Conservation (phyloP, 371 early-diverging fungal species). For the Mucor indicus region DNA sequence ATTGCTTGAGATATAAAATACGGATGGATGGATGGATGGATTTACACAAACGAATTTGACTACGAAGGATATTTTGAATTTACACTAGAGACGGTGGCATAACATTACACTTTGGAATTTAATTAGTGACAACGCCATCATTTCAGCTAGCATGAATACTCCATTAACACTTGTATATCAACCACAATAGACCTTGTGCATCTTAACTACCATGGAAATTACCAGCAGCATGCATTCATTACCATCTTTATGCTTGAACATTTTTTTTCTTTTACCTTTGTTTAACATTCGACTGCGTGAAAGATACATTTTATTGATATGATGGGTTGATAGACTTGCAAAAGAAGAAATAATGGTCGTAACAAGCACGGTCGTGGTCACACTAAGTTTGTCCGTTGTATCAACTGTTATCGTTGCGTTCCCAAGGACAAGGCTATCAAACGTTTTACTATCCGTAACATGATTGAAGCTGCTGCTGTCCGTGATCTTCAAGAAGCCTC, state of each 20-base stretch:
- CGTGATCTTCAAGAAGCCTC: slow-evolving; percentile 97
- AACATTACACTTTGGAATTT: too few relatives aligned
- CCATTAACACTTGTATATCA: too few relatives aligned
- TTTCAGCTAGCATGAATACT: too few relatives aligned
- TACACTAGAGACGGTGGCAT: background rate
- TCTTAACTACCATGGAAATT: too few relatives aligned
- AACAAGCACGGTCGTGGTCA: slow-evolving; percentile 98
- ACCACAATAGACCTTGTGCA: too few relatives aligned
- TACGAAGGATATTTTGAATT: background rate
- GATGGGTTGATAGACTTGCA: slow-evolving; percentile 68
- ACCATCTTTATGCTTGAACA: too few relatives aligned
- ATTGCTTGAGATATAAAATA: background rate
- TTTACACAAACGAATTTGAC: background rate
- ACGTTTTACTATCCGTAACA: slow-evolving; percentile 96
- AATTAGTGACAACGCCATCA: too few relatives aligned
- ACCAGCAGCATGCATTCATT: too few relatives aligned
- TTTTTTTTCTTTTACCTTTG: too few relatives aligned
- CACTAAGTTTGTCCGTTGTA: slow-evolving; percentile 94
- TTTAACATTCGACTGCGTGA: too few relatives aligned
- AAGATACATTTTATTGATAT: too few relatives aligned
- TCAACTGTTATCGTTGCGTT: slow-evolving; percentile 97
- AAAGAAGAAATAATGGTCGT: slow-evolving; percentile 99
- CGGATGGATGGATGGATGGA: slow-evolving; percentile 12
- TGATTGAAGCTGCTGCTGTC: slow-evolving; percentile 97
- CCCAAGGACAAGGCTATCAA: slow-evolving; percentile 99